Evolutionary conservation across 305 asterid species (phyloP), one percentile per base, ranked within the genome.

Genomic region (Ilex paraguariensis): DNA sequence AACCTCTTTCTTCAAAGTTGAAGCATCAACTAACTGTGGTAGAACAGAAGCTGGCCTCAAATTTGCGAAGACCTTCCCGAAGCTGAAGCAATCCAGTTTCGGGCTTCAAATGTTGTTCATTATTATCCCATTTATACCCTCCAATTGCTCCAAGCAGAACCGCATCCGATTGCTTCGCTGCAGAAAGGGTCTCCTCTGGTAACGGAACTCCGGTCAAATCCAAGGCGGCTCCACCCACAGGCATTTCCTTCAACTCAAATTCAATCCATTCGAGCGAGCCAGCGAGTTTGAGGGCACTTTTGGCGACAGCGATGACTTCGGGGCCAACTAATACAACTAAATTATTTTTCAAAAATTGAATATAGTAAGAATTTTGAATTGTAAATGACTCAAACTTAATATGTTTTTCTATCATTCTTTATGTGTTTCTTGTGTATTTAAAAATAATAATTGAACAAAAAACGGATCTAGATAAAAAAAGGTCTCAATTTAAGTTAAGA

Each of bases 121-220:
- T 93, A 36, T 77, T 90, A 75, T 93, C 99, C 99, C 99, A 93
- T 61, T 93, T 93, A 71, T 93, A 93, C 77, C 98, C 98, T 82
- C 98, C 98, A 70, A 93, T 90, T 39, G 98, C 97, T 67, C 98
- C 98, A 51, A 93, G 97, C 60, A 93, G 90, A 77, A 90, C 88
- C 52, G 96, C 98, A 79, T 90, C 87, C 50, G 96, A 87, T 65
- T 70, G 77, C 88, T 79, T 84, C 21, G 98, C 96, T 55, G 82
- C 75, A 2, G 77, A 69, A 65, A 92, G 95, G 15, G 97, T 92
- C 84, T 85, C 94, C 17, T 83, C 92, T 11, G 97, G 97, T 80
- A 93, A 80, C 64, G 97, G 96, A 48, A 90, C 95, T 16, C 96
- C 96, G 14, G 91, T 77, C 84, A 86, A 80, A 81, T 93, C 98